Percentiles rank a stretch among this genome's conserved stretches.
Evolutionary conservation across 2,329 filamentous ascomycete species (phyloP).

Genomic region (Exophiala xenobiotica): DNA sequence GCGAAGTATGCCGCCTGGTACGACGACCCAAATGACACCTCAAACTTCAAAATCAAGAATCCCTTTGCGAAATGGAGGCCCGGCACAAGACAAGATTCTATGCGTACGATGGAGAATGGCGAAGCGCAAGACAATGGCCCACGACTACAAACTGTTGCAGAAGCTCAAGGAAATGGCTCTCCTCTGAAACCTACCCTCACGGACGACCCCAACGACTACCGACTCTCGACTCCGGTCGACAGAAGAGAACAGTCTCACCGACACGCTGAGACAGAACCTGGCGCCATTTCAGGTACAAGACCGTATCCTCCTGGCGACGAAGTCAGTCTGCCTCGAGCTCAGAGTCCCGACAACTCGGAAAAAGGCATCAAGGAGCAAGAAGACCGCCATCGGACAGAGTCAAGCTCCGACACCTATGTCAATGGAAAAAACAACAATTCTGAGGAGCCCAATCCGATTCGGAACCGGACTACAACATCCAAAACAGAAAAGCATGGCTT

Average conservation of each 20-base stretch:
- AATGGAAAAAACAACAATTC: constrained; percentile 9
- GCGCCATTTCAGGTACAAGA: constrained; percentile 7
- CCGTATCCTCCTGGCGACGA: constrained; percentile 14
- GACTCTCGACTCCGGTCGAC: constrained; percentile 1
- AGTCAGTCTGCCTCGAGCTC: constrained; percentile 16
- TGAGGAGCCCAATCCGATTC: constrained; percentile 11
- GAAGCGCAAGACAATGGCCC: background rate
- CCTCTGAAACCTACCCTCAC: constrained; percentile 9
- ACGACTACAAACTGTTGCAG: background rate
- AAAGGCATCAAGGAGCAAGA: constrained; percentile 9
- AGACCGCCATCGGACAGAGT: background rate
- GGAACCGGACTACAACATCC: constrained; percentile 9
- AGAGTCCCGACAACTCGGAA: constrained; percentile 15
- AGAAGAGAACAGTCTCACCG: constrained; percentile 8
- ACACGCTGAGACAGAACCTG: constrained; percentile 20
- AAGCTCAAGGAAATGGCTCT: constrained; percentile 1
- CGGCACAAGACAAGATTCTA: constrained; percentile 11
- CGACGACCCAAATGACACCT: constrained; percentile 18
- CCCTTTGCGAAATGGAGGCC: constrained; percentile 26
- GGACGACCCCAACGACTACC: constrained; percentile 24
- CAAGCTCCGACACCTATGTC: constrained; percentile 14
- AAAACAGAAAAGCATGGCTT: constrained; percentile 15
- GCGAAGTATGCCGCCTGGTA: constrained; percentile 30
- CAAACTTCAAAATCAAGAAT: constrained; percentile 18
- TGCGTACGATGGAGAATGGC: constrained; percentile 17